Conservation (phyloP, 2,329 filamentous ascomycete species). For the Chaetomium olivaceum region DNA sequence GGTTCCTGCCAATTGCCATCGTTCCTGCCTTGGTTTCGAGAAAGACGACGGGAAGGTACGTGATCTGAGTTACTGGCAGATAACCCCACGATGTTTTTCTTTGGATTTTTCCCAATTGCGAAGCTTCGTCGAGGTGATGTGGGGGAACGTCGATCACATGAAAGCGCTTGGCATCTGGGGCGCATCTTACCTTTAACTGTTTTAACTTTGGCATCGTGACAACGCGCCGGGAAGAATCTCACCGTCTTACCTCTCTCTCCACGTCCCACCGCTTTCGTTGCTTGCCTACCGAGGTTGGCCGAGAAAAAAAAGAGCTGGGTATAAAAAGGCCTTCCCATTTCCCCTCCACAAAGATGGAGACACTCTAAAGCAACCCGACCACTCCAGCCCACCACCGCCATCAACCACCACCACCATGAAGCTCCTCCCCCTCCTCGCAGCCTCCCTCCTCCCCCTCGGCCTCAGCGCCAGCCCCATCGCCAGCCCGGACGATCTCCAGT, state of each 20-base stretch:
- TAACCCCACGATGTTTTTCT: neutral
- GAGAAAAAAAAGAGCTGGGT: neutral
- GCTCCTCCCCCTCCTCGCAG: neutral
- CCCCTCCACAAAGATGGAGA: neutral
- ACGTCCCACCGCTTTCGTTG: neutral
- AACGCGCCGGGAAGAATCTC: slow-evolving; percentile 3
- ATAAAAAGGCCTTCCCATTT: neutral
- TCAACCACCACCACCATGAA: neutral
- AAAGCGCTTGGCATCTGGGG: neutral
- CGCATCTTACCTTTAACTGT: neutral
- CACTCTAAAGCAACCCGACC: neutral
- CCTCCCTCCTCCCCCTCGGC: neutral
- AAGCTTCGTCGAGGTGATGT: neutral
- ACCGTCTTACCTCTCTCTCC: neutral
- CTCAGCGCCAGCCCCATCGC: neutral
- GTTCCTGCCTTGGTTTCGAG: neutral
- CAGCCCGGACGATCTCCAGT: neutral
- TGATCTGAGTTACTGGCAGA: neutral
- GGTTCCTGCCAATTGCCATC: neutral
- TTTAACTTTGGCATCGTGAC: neutral
- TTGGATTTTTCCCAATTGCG: neutral
- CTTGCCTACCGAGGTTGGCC: neutral
- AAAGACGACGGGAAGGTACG: neutral
- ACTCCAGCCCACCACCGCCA: neutral
- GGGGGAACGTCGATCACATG: neutral